Evolutionary conservation across 208 protist species (phyloP), one percentile per base, ranked within the genome.

Genomic region (Trypanosoma avium): DNA sequence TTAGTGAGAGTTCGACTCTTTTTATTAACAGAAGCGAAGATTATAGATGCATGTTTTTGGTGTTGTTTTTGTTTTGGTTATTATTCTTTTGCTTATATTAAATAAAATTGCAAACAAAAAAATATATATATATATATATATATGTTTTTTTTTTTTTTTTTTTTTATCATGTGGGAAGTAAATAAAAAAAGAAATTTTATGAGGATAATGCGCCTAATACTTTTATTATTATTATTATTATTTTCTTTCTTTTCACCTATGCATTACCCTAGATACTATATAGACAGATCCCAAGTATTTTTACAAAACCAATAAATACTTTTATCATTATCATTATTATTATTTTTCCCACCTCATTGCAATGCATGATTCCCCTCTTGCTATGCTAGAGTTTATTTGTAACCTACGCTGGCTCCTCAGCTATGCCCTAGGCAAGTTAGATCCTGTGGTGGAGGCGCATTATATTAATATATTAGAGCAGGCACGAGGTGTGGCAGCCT

Each of bases 361-460:
- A n/a, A n/a, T n/a, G n/a, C n/a, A n/a, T n/a, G n/a, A n/a, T n/a
- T n/a, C n/a, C n/a, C n/a, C n/a, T 50, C 13, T 85, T 79, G 46
- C 57, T 82, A 4, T 72, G 54, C 32, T 93, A 3, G 89, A 95
- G 48, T 88, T 90, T 56, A 36, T 82, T 0, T 76, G 79, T 17
- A 90, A 92, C 56, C 61, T 87, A 24, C 77, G 82, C 13, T 95
- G 89, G 89, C 24, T 87, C 24, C 69, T 85, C 5, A 63, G 70
- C 17, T 86, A 86, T 46, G 61, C 65, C 21, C 38, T 57, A 8
- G 57, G 79, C 13, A 64, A 75, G 15, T 65, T 89, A 9, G 73
- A 84, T 33, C 78, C 74, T 29, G 73, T 70, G 5, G 53, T 77
- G 29, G 79, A 90, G 53, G 59, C 52, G 13, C 78, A 74, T 17